A percentile compares a stretch with the other conserved stretches of the same genome.
phyloP scores from a whole-genome alignment of 345 rosid species.

The Kandelia obovata region DNA sequence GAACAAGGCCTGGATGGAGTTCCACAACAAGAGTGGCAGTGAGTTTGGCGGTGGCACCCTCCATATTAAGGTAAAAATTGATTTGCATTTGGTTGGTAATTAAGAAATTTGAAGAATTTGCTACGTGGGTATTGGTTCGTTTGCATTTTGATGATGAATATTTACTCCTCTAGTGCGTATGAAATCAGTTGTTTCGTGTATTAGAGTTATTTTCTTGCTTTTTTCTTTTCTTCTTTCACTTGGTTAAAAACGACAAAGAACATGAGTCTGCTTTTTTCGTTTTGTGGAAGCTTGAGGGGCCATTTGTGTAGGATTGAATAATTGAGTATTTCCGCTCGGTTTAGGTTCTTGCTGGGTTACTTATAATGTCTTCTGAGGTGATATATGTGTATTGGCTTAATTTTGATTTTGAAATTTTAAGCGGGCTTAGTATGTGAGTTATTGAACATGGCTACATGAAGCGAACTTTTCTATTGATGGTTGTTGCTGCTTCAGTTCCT shows the following conservation, averaged over 20 bases:
- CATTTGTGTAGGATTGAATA: not conserved
- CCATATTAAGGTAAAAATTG: constrained; percentile 58
- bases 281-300: not conserved
- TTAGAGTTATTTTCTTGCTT: not conserved
- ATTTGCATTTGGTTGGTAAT: not conserved
- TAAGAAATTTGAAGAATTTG: not conserved
- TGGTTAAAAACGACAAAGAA: not conserved
- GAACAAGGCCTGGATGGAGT: constrained; percentile 83
- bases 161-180: not conserved
- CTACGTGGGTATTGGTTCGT: not conserved
- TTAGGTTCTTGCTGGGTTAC: not conserved
- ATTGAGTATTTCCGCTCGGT: not conserved
- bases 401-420: no score
- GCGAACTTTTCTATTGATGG: not conserved
- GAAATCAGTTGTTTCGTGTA: not conserved
- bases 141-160: not conserved
- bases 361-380: not conserved
- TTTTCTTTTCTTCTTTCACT: not conserved
- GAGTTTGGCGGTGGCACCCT: constrained; percentile 91
- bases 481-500: not conserved
- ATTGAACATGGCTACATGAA: not conserved
- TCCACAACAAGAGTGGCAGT: constrained; percentile 70
- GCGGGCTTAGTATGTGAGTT: not conserved
- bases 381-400: not conserved
- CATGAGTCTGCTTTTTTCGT: not conserved